A percentile compares a stretch with the other conserved stretches of the same genome.
These are phyloP conservation scores for Colletotrichum trifolii DNA, from an alignment of 2,329 filamentous ascomycete species.

Conservation along the genomic window DNA sequence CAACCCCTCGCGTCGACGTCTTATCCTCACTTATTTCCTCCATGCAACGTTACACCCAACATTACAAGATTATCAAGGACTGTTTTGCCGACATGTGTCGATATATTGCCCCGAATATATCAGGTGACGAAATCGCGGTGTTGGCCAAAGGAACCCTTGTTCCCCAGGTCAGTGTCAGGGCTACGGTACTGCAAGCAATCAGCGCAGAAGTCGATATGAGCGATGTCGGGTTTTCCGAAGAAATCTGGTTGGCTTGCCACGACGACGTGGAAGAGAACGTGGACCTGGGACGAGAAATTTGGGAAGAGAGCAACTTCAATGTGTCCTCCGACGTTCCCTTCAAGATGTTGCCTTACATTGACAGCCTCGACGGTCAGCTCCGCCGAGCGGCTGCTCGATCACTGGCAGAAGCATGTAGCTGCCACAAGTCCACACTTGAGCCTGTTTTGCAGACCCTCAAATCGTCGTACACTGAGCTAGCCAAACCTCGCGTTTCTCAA, in stretches of 20 bases:
- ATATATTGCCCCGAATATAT: constrained; percentile 86
- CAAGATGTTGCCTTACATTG: constrained; percentile 81
- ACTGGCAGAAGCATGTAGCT: constrained; percentile 77
- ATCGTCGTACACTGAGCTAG: constrained; percentile 78
- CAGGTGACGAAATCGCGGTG: constrained; percentile 74
- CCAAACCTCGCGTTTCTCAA: constrained; percentile 84
- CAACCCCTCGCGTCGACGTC: constrained; percentile 81
- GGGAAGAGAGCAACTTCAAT: constrained; percentile 90
- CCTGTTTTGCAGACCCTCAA: constrained; percentile 74
- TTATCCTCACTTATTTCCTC: constrained; percentile 78
- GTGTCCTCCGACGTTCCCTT: constrained; percentile 73
- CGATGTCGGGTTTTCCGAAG: constrained; percentile 85
- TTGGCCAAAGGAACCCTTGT: constrained; percentile 85
- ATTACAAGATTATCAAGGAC: constrained; percentile 96
- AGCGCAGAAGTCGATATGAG: constrained; percentile 92
- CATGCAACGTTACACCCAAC: constrained; percentile 90
- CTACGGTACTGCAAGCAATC: constrained; percentile 87
- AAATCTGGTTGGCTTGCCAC: constrained; percentile 94
- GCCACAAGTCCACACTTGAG: constrained; percentile 69
- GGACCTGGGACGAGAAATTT: constrained; percentile 86
- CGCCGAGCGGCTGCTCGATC: constrained; percentile 85
- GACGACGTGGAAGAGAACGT: constrained; percentile 90
- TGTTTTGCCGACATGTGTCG: constrained; percentile 88
- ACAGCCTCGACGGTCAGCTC: constrained; percentile 83
- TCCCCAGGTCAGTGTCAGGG: constrained; percentile 81